Conservation (phyloP, 1,139 yeast species). For the Suhomyces atakaporum region DNA sequence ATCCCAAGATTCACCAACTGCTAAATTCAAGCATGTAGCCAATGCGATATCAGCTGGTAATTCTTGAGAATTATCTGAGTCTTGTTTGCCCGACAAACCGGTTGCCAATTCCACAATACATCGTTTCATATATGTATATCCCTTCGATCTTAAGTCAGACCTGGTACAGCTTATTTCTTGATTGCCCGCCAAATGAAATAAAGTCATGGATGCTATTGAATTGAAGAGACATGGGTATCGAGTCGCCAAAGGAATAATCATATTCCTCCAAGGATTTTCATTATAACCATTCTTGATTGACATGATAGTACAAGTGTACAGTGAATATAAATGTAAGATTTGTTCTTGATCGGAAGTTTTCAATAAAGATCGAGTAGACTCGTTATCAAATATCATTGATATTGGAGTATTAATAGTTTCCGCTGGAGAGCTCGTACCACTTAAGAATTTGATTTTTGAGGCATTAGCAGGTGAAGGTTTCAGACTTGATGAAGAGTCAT, state of each 20-base stretch:
- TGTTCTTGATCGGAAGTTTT: constrained; percentile 38
- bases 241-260: constrained; percentile 56
- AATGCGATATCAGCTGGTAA: constrained; percentile 67
- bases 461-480: neutral
- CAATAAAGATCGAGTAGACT: constrained; percentile 17
- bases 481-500: neutral
- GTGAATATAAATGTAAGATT: constrained; percentile 34
- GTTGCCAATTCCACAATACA: constrained; percentile 60
- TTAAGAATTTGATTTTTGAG: constrained; percentile 5
- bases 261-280: constrained; percentile 70
- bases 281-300: constrained; percentile 63
- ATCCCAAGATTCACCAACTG: constrained; percentile 71
- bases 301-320: constrained; percentile 62
- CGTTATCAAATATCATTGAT: constrained; percentile 12
- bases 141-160: constrained; percentile 46
- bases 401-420: constrained; percentile 5
- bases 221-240: constrained; percentile 58
- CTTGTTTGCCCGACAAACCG: constrained; percentile 45
- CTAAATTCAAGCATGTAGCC: constrained; percentile 62
- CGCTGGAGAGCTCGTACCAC: neutral
- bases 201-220: constrained; percentile 66
- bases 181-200: constrained; percentile 59
- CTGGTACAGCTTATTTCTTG: constrained; percentile 38
- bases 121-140: constrained; percentile 58
- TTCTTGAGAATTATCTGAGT: constrained; percentile 19